Evolutionary conservation across 257 asterid species (phyloP).

Genomic region (Capsicum pubescens): DNA sequence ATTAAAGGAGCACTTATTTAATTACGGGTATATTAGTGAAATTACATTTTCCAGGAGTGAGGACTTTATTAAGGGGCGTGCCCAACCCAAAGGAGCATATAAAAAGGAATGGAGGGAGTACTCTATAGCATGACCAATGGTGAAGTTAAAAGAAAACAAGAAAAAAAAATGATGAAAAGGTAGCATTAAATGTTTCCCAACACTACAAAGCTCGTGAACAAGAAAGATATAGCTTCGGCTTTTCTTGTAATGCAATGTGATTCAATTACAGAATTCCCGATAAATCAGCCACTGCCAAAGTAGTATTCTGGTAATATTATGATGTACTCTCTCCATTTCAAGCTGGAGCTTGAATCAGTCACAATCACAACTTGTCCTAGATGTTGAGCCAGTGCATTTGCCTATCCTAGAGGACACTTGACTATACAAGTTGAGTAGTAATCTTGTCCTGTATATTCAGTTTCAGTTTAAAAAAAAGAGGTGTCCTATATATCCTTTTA

Average conservation of each 20-base stretch:
- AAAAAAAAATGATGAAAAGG: background rate
- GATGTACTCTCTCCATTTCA: background rate
- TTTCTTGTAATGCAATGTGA: background rate
- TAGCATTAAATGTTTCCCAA: background rate
- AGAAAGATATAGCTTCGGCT: constrained; percentile 9
- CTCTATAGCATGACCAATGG: constrained; percentile 25
- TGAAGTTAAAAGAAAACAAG: constrained; percentile 27
- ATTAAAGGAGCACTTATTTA: too few species aligned
- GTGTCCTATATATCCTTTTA: background rate
- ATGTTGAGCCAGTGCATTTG: constrained; percentile 3
- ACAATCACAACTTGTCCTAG: constrained; percentile 2
- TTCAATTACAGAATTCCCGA: background rate
- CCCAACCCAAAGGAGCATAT: too few species aligned
- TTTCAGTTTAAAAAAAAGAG: too few species aligned
- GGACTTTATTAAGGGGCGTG: too few species aligned
- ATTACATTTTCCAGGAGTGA: too few species aligned
- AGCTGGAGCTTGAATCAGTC: constrained; percentile 3
- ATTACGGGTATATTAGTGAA: too few species aligned
- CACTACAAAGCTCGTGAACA: constrained; percentile 6
- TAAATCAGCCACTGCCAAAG: constrained; percentile 15
- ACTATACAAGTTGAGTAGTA: background rate
- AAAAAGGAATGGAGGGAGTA: background rate
- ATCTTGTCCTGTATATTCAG: background rate
- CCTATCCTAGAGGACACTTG: background rate
- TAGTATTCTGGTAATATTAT: background rate